Percentiles rank a stretch among this genome's conserved stretches.
phyloP scores from a whole-genome alignment of 108 stramenopile genomes.

The Nannochloropsis granulata region DNA sequence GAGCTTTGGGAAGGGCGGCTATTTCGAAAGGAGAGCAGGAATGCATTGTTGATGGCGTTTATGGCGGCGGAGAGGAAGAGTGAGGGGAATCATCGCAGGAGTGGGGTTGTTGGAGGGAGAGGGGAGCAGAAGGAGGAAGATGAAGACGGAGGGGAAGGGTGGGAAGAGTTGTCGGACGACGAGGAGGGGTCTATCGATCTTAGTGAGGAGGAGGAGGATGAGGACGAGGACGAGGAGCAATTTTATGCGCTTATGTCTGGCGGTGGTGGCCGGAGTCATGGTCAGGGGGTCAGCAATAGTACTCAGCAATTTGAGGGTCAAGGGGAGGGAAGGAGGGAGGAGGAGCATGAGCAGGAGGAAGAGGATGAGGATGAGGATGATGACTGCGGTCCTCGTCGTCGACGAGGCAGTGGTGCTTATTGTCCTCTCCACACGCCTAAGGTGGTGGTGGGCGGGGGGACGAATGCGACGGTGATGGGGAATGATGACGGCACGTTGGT shows the following conservation, averaged over 20 bases:
- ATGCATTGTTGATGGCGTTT: background rate
- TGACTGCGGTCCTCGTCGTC: background rate
- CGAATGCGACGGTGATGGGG: background rate
- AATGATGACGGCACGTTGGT: background rate
- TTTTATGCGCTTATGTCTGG: background rate
- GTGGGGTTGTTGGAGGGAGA: background rate
- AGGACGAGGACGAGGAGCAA: background rate
- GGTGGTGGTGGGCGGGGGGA: background rate
- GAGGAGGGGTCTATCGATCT: background rate
- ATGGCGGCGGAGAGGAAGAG: background rate
- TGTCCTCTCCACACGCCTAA: background rate
- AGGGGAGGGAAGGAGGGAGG: background rate
- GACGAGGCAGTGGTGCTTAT: background rate
- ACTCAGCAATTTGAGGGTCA: background rate
- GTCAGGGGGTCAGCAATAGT: too few relatives aligned
- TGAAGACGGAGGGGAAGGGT: background rate
- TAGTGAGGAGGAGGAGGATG: background rate
- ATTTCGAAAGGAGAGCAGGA: too few relatives aligned
- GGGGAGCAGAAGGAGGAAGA: background rate
- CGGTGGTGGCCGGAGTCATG: background rate
- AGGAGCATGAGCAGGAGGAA: background rate
- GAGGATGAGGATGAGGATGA: background rate
- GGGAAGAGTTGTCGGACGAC: background rate
- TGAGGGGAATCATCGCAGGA: background rate
- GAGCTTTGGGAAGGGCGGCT: too few relatives aligned